Evolutionary conservation across 1,284 basidiomycete genomes (phyloP).

Genomic region (Leccinum pseudoinsigne): DNA sequence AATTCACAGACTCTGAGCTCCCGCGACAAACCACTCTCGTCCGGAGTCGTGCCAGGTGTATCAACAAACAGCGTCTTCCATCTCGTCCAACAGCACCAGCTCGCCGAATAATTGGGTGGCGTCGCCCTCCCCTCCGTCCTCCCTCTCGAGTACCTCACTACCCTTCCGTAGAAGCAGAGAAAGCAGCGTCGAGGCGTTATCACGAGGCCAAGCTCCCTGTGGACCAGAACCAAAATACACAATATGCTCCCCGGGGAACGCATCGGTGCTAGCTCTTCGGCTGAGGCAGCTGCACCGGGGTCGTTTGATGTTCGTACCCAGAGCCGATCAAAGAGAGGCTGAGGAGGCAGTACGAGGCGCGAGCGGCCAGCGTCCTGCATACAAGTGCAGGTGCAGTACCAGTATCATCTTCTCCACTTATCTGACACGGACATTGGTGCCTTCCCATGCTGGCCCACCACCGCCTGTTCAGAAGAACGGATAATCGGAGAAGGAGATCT

Average conservation of each 20-base stretch:
- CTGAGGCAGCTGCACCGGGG: conserved; percentile 35
- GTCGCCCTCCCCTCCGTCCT: conserved; percentile 26
- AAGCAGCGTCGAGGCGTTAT: conserved; percentile 65
- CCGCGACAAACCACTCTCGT: conserved; percentile 15
- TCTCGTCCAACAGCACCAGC: conserved; percentile 21
- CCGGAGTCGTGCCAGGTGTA: conserved; percentile 26
- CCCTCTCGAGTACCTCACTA: conserved; percentile 42
- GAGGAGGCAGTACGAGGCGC: conserved; percentile 53
- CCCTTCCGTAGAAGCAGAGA: conserved; percentile 53
- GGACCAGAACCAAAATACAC: conserved; percentile 45
- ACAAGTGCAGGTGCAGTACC: conserved; percentile 2
- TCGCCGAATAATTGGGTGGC: background rate
- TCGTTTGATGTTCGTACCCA: conserved; percentile 59
- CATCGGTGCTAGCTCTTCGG: conserved; percentile 18
- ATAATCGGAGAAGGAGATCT: conserved; percentile 53
- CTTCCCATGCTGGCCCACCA: conserved; percentile 17
- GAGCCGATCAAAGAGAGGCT: conserved; percentile 31
- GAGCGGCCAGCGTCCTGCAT: conserved; percentile 48
- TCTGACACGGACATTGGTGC: conserved; percentile 21
- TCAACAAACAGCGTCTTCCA: conserved; percentile 44
- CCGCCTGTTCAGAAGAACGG: conserved; percentile 26
- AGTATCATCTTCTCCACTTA: conserved; percentile 25
- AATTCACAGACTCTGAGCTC: conserved; percentile 11
- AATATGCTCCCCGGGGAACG: conserved; percentile 31
- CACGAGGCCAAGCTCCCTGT: conserved; percentile 72